Evolutionary conservation across 2,329 filamentous ascomycete genomes (phyloP).

Genomic region (Sarocladium kiliense): DNA sequence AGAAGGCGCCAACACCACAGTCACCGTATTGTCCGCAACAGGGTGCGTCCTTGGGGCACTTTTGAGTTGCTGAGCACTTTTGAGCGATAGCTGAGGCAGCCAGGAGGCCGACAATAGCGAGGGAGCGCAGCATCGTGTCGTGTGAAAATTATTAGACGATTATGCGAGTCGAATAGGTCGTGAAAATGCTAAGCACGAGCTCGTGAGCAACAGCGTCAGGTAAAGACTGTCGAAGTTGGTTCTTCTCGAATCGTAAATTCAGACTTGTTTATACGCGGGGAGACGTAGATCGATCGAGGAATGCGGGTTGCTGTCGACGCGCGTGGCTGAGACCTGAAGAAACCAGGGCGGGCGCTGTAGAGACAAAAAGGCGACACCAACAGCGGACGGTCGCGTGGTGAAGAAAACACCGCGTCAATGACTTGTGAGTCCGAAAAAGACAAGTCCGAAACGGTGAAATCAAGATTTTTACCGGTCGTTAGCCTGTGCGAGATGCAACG

Average conservation of each 20-base stretch:
- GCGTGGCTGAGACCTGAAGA: slow-evolving; percentile 2
- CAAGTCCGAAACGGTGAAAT: background rate
- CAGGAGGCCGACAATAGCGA: slow-evolving; percentile 25
- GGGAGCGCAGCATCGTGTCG: slow-evolving; percentile 26
- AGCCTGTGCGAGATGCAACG: background rate
- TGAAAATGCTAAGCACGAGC: background rate
- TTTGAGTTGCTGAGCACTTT: slow-evolving; percentile 43
- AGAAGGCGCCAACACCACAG: slow-evolving; percentile 92
- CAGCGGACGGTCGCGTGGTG: background rate
- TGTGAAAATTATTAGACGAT: background rate
- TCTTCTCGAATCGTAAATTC: background rate
- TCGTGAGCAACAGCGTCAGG: background rate
- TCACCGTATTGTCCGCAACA: slow-evolving; percentile 87
- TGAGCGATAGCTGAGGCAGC: slow-evolving; percentile 25
- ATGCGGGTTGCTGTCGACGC: slow-evolving; percentile 6
- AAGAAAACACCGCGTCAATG: background rate
- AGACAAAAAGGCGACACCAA: background rate
- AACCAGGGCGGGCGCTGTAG: background rate
- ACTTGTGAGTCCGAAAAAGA: background rate
- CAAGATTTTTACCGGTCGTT: background rate
- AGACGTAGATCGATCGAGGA: background rate
- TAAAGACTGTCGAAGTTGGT: background rate
- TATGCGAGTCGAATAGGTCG: background rate
- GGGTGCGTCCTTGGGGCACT: slow-evolving; percentile 68
- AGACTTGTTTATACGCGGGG: background rate